A percentile compares a stretch with the other conserved stretches of the same genome.
Conservation (phyloP, 2,329 filamentous ascomycete genomes). For the Fusarium metavorans region DNA sequence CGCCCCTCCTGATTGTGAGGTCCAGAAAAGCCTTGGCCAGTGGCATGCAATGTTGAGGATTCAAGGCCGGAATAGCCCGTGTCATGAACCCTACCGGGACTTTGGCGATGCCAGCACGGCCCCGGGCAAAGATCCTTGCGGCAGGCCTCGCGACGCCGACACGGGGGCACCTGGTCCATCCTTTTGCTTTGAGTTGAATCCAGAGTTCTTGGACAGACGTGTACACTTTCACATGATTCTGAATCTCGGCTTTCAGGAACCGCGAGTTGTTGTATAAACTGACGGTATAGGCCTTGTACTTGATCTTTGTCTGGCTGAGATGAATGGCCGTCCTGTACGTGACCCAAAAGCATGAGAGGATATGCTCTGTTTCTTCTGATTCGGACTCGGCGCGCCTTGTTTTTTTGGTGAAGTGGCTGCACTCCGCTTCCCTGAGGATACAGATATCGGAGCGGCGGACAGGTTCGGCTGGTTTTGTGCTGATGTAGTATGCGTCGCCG, state of each 20-base stretch:
- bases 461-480: not conserved
- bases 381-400: not conserved
- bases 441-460: not conserved
- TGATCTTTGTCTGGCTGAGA: not conserved
- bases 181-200: not conserved
- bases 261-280: not conserved
- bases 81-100: slow-evolving; percentile 9
- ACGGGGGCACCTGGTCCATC: not conserved
- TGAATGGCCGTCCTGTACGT: not conserved
- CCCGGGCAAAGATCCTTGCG: not conserved
- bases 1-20: not conserved
- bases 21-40: slow-evolving; percentile 8
- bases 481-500: slow-evolving; percentile 3
- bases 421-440: not conserved
- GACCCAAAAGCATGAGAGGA: not conserved
- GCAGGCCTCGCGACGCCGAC: slow-evolving; percentile 6
- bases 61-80: slow-evolving; percentile 10
- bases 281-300: not conserved
- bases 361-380: not conserved
- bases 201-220: not conserved
- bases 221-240: not conserved
- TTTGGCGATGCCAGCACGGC: not conserved
- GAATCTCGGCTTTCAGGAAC: not conserved
- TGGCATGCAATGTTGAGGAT: not conserved
- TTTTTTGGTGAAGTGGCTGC: not conserved